phyloP scores from a whole-genome alignment of 805 yeast genomes.

The Cyberlindnera euphorbiae region DNA sequence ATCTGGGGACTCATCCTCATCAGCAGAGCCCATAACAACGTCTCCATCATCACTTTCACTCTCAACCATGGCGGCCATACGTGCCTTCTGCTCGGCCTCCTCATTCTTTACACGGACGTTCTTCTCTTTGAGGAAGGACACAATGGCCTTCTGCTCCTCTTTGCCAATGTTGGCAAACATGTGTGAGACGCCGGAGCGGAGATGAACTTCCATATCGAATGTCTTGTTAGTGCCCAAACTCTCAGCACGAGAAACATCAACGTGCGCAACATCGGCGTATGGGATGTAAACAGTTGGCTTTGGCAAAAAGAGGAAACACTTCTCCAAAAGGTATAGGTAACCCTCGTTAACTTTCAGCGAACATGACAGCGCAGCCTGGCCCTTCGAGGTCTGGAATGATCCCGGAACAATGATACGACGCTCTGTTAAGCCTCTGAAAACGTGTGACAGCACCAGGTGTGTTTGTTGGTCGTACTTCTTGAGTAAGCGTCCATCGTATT shows the following conservation, averaged over 20 bases:
- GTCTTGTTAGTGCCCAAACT: slow-evolving; percentile 77
- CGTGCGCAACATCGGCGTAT: slow-evolving; percentile 67
- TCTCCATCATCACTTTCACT: slow-evolving; percentile 41
- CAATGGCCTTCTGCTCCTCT: slow-evolving; percentile 82
- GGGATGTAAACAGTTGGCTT: slow-evolving; percentile 94
- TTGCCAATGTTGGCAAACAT: slow-evolving; percentile 84
- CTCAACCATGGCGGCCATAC: slow-evolving; percentile 63
- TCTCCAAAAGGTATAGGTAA: slow-evolving; percentile 85
- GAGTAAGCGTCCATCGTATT: slow-evolving; percentile 72
- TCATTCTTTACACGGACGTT: slow-evolving; percentile 81
- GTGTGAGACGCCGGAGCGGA: slow-evolving; percentile 65
- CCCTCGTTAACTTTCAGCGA: slow-evolving; percentile 96
- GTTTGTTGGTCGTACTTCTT: slow-evolving; percentile 77
- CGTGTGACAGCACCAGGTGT: slow-evolving; percentile 80
- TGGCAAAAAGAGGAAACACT: slow-evolving; percentile 84
- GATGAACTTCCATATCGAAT: slow-evolving; percentile 79
- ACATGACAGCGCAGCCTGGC: slow-evolving; percentile 84
- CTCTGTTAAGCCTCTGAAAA: slow-evolving; percentile 86
- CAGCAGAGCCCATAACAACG: slow-evolving; percentile 68
- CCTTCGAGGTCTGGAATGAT: slow-evolving; percentile 66
- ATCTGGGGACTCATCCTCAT: slow-evolving; percentile 75
- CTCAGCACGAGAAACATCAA: slow-evolving; percentile 81
- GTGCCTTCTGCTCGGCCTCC: slow-evolving; percentile 79
- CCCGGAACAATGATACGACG: slow-evolving; percentile 84
- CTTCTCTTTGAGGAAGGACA: slow-evolving; percentile 70